phyloP scores from a whole-genome alignment of 805 yeast species.

The Cyberlindnera euphorbiae region DNA sequence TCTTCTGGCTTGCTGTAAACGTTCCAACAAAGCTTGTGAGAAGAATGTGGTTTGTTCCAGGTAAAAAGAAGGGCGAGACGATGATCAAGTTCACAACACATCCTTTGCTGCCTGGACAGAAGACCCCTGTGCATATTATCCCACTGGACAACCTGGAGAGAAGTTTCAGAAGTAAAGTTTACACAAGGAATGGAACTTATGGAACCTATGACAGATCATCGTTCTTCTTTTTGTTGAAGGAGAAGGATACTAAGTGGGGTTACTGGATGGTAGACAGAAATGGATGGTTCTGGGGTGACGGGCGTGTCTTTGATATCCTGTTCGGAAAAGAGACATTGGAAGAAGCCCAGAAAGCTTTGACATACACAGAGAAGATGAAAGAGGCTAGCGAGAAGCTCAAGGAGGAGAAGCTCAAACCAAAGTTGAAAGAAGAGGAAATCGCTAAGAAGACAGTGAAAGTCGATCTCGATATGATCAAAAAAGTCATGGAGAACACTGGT shows the following conservation, averaged over 20 bases:
- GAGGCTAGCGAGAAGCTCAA: slow-evolving; percentile 19
- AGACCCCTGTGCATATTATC: slow-evolving; percentile 64
- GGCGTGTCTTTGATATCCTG: slow-evolving; percentile 75
- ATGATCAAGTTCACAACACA: slow-evolving; percentile 62
- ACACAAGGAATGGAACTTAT: slow-evolving; percentile 86
- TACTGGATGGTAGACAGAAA: slow-evolving; percentile 77
- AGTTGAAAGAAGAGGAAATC: slow-evolving; percentile 20
- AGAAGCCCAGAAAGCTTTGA: slow-evolving; percentile 49
- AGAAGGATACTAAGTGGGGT: slow-evolving; percentile 40
- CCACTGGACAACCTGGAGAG: slow-evolving; percentile 54
- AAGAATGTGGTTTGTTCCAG: slow-evolving; percentile 74
- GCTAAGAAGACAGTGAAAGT: slow-evolving; percentile 17
- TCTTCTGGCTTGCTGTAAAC: slow-evolving; percentile 32
- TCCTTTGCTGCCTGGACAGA: slow-evolving; percentile 68
- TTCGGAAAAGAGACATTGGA: slow-evolving; percentile 77
- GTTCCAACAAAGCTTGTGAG: slow-evolving; percentile 70
- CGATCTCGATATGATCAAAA: slow-evolving; percentile 19
- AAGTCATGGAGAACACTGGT: slow-evolving; percentile 10
- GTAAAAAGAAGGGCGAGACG: slow-evolving; percentile 32
- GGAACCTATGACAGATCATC: slow-evolving; percentile 74
- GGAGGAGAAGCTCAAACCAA: slow-evolving; percentile 18
- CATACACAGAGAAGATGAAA: slow-evolving; percentile 20
- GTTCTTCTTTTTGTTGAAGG: slow-evolving; percentile 70
- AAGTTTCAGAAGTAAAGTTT: slow-evolving; percentile 59
- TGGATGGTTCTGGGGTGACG: slow-evolving; percentile 93